Base-by-base conservation (phyloP, 257 asterid species). In the Sherardia arvensis region DNA sequence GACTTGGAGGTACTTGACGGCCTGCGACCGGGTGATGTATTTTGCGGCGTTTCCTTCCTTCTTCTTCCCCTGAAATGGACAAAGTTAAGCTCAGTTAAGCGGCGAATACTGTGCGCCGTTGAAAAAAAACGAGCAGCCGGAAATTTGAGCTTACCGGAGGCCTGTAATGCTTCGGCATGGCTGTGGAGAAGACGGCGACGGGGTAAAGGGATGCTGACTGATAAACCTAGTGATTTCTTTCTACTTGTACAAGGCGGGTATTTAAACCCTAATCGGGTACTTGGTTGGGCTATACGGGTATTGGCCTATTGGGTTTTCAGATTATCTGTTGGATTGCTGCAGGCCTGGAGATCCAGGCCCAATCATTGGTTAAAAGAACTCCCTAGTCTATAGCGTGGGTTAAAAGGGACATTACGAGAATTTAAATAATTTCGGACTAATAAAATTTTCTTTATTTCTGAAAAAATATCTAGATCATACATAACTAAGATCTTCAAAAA, bases 41-140 rank as follows among this genome's bases (percentile, higher is more conserved):
- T 86, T 86, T 38, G 99, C 97, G 1, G 94, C 96, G 61, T 90
- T 93, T 25, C 99, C 99, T 77, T 93, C 99, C 83, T 93, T 93
- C 69, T 87, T 90, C 89, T 93, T 93, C 2, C 99, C 99, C 99
- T 93, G 77, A 28, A 45, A 17, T 55, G 21, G 27, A 68, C 23
- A n/a, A 12, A 33, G 55, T 4, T 0, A 21, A 61, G 8, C 11
- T 18, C 14, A 25, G 9, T n/a, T 9, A n/a, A 7, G 65, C 1
- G 36, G 22, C 8, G 47, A n/a, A 15, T 25, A 1, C 15, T 38
- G 38, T 23, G n/a, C 14, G 1, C 7, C 3, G 14, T 21, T 18
- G 49, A 27, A 23, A n/a, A n/a, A 22, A 33, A 30, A 62, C 12
- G 2, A 25, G 26, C 9, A 1, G 4, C 22, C 3, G 15, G 11